Evolutionary conservation across 768 basidiomycete genomes (phyloP).

Genomic region (Sporobolomyces pararoseus): DNA sequence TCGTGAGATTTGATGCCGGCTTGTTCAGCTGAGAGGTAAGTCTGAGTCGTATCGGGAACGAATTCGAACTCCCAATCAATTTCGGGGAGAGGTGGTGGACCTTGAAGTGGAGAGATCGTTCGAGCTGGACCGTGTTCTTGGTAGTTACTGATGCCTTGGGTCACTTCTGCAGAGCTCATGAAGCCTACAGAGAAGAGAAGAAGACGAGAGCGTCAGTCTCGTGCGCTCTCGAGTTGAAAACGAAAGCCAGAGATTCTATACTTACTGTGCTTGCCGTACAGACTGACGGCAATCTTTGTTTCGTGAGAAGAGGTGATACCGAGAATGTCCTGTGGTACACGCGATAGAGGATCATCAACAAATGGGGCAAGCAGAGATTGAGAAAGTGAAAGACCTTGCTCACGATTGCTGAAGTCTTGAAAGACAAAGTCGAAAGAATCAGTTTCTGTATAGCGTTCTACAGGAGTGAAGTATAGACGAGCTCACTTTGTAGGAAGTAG

Average conservation of each 20-base stretch:
- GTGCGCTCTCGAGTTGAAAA: not conserved
- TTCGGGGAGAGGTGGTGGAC: not conserved
- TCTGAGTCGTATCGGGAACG: not conserved
- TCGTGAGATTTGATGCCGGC: not conserved
- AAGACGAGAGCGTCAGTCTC: too few species aligned
- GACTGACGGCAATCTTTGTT: slow-evolving; percentile 4
- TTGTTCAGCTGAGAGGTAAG: not conserved
- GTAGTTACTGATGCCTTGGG: not conserved
- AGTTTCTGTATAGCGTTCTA: too few species aligned
- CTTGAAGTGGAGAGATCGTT: slow-evolving; percentile 1
- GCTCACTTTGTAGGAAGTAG: slow-evolving; percentile 10
- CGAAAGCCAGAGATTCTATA: not conserved
- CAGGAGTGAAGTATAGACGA: not conserved
- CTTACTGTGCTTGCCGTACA: not conserved
- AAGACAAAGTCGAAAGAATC: not conserved
- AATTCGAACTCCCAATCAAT: slow-evolving; percentile 1
- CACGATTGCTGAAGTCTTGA: slow-evolving; percentile 9
- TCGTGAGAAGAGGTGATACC: slow-evolving; percentile 6
- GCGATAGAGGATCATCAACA: not conserved
- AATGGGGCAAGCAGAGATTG: not conserved
- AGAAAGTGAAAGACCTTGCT: not conserved
- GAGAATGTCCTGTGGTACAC: not conserved
- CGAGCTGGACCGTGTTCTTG: not conserved
- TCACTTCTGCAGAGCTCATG: not conserved
- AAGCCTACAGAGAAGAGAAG: not conserved